phyloP scores from a whole-genome alignment of 192 early-diverging fungal species.

The Backusella sp. region DNA sequence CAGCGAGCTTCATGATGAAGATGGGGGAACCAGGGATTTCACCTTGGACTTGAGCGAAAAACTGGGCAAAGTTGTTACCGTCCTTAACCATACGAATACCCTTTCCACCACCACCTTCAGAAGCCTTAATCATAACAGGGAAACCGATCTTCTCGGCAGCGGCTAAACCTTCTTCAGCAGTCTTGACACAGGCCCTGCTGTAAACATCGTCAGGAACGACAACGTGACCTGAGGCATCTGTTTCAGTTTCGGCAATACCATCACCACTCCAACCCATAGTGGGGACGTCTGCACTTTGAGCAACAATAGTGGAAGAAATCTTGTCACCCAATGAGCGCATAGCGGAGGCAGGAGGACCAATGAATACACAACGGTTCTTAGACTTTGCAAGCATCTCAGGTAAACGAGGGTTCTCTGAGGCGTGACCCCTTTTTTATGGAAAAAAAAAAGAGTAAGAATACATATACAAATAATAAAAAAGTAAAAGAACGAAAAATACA shows the following conservation, averaged over 20 bases:
- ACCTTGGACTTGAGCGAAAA: slow-evolving; percentile 86
- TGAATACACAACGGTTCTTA: slow-evolving; percentile 86
- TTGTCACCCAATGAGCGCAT: slow-evolving; percentile 99
- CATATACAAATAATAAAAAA: slow-evolving; percentile 1
- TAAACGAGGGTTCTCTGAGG: slow-evolving; percentile 96
- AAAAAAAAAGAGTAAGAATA: slow-evolving; percentile 3
- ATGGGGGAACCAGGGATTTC: slow-evolving; percentile 98
- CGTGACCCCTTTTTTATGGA: slow-evolving; percentile 75
- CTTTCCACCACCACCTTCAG: slow-evolving; percentile 98
- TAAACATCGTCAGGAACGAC: slow-evolving; percentile 82
- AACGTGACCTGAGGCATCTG: slow-evolving; percentile 72
- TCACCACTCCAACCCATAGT: slow-evolving; percentile 95
- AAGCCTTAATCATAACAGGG: slow-evolving; percentile 99
- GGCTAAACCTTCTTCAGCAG: slow-evolving; percentile 80
- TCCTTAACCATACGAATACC: slow-evolving; percentile 94
- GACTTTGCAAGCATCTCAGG: slow-evolving; percentile 87
- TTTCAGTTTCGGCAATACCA: slow-evolving; percentile 72
- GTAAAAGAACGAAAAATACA: not conserved
- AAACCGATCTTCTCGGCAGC: slow-evolving; percentile 91
- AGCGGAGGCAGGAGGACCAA: slow-evolving; percentile 93
- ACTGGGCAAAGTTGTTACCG: slow-evolving; percentile 66
- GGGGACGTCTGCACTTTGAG: slow-evolving; percentile 94
- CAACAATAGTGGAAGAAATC: slow-evolving; percentile 99
- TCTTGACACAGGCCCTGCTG: slow-evolving; percentile 78
- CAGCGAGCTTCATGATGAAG: slow-evolving; percentile 98